Conservation (phyloP, 768 basidiomycete genomes). For the Cystofilobasidium bisporidii region DNA sequence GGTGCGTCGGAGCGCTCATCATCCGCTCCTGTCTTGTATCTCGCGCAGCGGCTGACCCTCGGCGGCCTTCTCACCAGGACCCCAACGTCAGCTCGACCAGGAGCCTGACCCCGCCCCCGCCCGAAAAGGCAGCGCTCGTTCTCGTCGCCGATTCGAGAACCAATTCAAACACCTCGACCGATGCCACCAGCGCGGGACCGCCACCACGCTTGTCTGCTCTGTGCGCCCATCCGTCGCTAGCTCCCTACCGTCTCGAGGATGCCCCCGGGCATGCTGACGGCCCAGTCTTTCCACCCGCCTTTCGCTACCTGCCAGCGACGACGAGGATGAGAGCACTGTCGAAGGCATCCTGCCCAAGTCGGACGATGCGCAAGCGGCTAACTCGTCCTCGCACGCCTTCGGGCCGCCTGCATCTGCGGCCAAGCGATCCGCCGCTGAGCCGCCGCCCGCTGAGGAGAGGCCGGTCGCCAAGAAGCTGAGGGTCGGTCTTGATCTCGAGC, state of each 20-base stretch:
- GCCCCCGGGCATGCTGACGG: too few species aligned
- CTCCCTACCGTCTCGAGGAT: too few species aligned
- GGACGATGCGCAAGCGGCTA: neutral
- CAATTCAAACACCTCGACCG: neutral
- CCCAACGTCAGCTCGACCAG: too few species aligned
- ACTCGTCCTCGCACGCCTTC: neutral
- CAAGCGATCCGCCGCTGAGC: neutral
- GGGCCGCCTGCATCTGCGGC: neutral
- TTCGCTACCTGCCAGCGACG: neutral
- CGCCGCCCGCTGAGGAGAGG: neutral
- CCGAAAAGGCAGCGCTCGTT: neutral
- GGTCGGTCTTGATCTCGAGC: neutral
- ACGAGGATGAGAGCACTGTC: neutral
- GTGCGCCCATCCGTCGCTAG: too few species aligned
- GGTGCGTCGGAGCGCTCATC: neutral
- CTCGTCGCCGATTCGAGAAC: neutral
- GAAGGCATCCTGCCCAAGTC: neutral
- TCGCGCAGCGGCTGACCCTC: too few species aligned
- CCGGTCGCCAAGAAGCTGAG: neutral
- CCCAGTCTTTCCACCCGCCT: too few species aligned
- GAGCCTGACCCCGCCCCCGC: too few species aligned
- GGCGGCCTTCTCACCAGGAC: too few species aligned
- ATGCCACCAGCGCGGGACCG: too few species aligned
- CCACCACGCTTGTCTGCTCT: neutral
- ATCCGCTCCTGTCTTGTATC: too few species aligned